Evolutionary conservation across 2,329 filamentous ascomycete genomes (phyloP).

Genomic region (Fusarium domesticum): DNA sequence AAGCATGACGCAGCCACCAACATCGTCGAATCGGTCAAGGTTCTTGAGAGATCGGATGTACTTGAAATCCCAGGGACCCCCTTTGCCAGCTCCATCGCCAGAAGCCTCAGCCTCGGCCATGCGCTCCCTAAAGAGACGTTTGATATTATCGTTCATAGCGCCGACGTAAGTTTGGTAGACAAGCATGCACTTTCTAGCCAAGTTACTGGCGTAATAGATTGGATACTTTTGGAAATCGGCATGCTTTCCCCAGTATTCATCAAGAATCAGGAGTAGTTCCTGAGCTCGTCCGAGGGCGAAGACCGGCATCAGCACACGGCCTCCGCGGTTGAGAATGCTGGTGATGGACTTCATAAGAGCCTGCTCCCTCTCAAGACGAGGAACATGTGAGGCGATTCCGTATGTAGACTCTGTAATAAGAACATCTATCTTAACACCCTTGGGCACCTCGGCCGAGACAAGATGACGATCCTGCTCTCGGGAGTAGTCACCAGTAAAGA

Average conservation of each 20-base stretch:
- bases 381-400: conserved; percentile 90
- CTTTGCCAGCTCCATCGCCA: conserved; percentile 70
- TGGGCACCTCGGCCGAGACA: conserved; percentile 87
- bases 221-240: conserved; percentile 83
- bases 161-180: conserved; percentile 98
- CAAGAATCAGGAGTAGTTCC: conserved; percentile 87
- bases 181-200: conserved; percentile 95
- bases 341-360: conserved; percentile 96
- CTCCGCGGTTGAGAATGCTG: conserved; percentile 83
- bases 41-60: conserved; percentile 90
- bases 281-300: conserved; percentile 93
- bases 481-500: conserved; percentile 98
- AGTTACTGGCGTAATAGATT: conserved; percentile 95
- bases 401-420: conserved; percentile 98
- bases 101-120: conserved; percentile 87
- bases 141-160: conserved; percentile 99
- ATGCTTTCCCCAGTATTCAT: conserved; percentile 95
- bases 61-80: conserved; percentile 94
- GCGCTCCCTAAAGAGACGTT: conserved; percentile 85
- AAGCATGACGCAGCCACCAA: conserved; percentile 94
- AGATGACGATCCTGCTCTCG: conserved; percentile 93
- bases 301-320: conserved; percentile 89
- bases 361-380: conserved; percentile 84
- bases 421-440: conserved; percentile 87
- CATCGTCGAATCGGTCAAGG: conserved; percentile 91